A percentile compares a stretch with the other conserved stretches of the same genome.
phyloP scores from a whole-genome alignment of 805 yeast genomes.

The Metschnikowia lachancei region DNA sequence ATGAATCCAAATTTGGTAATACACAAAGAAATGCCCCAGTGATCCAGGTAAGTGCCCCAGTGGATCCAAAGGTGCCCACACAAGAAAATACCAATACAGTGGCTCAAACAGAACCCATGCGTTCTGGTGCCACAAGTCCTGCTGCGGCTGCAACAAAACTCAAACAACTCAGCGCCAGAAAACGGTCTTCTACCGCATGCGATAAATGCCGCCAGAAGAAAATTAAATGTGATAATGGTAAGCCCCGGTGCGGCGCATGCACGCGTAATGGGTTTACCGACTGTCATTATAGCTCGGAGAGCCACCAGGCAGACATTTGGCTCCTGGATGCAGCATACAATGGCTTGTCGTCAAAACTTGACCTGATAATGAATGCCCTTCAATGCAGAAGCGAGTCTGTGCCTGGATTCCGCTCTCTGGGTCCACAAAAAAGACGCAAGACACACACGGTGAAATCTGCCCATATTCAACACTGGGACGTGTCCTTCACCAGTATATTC shows the following conservation, averaged over 20 bases:
- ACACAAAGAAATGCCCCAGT: background rate
- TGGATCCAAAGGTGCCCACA: no score
- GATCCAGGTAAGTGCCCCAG: no score
- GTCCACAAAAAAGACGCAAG: slow-evolving; percentile 1
- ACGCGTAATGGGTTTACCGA: slow-evolving; percentile 24
- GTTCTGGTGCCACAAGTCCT: background rate
- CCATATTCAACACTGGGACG: slow-evolving; percentile 26
- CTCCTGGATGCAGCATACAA: slow-evolving; percentile 27
- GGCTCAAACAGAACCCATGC: background rate
- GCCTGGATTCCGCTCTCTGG: background rate
- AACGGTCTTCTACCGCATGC: slow-evolving; percentile 30
- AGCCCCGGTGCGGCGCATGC: slow-evolving; percentile 38
- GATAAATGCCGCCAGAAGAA: slow-evolving; percentile 37
- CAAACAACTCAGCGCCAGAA: background rate
- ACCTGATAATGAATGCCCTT: slow-evolving; percentile 28
- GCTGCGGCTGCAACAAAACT: background rate
- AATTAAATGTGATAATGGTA: slow-evolving; percentile 36
- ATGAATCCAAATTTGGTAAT: background rate
- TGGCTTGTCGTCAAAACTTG: slow-evolving; percentile 29
- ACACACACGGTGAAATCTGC: background rate
- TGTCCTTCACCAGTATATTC: slow-evolving; percentile 31
- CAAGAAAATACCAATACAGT: background rate
- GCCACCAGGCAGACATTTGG: slow-evolving; percentile 15
- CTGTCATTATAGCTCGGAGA: slow-evolving; percentile 34
- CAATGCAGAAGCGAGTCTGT: slow-evolving; percentile 17